These are phyloP conservation scores for Spergularia bocconei DNA, from an alignment of 148 eudicot genomes.

Conservation along the genomic window DNA sequence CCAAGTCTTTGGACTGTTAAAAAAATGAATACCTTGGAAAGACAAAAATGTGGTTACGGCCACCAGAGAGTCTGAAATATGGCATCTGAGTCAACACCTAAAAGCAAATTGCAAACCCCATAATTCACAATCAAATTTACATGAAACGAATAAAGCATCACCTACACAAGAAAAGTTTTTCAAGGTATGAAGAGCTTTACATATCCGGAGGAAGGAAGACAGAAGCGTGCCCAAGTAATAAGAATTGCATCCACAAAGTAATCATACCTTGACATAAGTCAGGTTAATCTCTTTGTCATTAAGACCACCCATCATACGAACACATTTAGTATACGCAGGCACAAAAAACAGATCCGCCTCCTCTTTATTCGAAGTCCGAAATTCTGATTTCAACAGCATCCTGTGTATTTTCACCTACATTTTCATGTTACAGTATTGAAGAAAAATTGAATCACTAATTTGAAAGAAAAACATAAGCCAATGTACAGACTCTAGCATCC, in stretches of 20 bases:
- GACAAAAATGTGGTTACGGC: slow-evolving; percentile 87
- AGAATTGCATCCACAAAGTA: background rate
- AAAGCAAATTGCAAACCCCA: slow-evolving; percentile 35
- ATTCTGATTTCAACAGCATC: slow-evolving; percentile 69
- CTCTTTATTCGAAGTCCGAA: slow-evolving; percentile 63
- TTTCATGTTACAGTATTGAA: slow-evolving; percentile 8
- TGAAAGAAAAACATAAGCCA: background rate
- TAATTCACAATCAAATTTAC: slow-evolving; percentile 16
- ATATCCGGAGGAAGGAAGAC: background rate
- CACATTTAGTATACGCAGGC: slow-evolving; percentile 89
- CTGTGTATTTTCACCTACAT: slow-evolving; percentile 87
- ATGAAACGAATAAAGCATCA: slow-evolving; percentile 3
- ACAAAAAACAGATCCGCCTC: slow-evolving; percentile 94
- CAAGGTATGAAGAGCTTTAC: background rate
- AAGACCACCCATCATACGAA: slow-evolving; percentile 91
- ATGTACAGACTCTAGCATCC: background rate
- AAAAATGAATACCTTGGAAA: slow-evolving; percentile 72
- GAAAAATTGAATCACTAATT: background rate
- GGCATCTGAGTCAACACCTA: slow-evolving; percentile 98
- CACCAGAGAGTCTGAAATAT: slow-evolving; percentile 90
- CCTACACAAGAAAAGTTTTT: slow-evolving; percentile 13
- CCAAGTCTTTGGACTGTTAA: background rate
- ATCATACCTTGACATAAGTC: slow-evolving; percentile 74
- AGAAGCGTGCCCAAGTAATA: background rate
- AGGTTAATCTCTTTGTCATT: slow-evolving; percentile 89